phyloP scores from a whole-genome alignment of 2,329 filamentous ascomycete species.

The Daldinia sp. region DNA sequence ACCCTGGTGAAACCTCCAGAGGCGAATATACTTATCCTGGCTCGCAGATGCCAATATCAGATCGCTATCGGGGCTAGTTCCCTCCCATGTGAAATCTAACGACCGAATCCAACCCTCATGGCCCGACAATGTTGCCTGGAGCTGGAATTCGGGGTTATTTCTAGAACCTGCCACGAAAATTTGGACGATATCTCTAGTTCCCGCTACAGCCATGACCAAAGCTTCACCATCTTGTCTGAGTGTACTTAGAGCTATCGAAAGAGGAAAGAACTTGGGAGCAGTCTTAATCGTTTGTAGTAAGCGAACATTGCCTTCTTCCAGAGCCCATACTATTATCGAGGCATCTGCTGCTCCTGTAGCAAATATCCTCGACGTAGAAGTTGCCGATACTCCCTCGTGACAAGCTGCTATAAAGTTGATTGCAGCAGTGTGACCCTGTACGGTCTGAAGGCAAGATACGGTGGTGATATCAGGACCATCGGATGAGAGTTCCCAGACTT shows the following conservation, averaged over 20 bases:
- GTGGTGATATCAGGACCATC: slow-evolving; percentile 39
- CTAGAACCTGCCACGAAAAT: slow-evolving; percentile 73
- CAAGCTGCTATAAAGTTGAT: slow-evolving; percentile 75
- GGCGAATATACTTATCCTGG: slow-evolving; percentile 95
- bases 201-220: slow-evolving; percentile 83
- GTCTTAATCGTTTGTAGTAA: slow-evolving; percentile 78
- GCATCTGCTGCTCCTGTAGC: slow-evolving; percentile 87
- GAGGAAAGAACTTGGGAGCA: slow-evolving; percentile 82
- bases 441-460: slow-evolving; percentile 63
- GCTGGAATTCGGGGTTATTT: slow-evolving; percentile 66
- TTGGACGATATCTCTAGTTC: slow-evolving; percentile 85
- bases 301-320: slow-evolving; percentile 63
- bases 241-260: slow-evolving; percentile 76
- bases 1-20: slow-evolving; percentile 87
- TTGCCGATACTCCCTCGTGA: slow-evolving; percentile 45
- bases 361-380: slow-evolving; percentile 60
- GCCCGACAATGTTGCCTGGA: slow-evolving; percentile 82
- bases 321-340: slow-evolving; percentile 76
- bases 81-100: slow-evolving; percentile 80
- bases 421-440: slow-evolving; percentile 77
- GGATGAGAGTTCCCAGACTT: slow-evolving; percentile 71
- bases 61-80: slow-evolving; percentile 67
- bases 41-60: slow-evolving; percentile 90
- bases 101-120: slow-evolving; percentile 97
- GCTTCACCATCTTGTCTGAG: slow-evolving; percentile 66